phyloP scores from a whole-genome alignment of 768 basidiomycete species.

The Pleurotus platypus region DNA sequence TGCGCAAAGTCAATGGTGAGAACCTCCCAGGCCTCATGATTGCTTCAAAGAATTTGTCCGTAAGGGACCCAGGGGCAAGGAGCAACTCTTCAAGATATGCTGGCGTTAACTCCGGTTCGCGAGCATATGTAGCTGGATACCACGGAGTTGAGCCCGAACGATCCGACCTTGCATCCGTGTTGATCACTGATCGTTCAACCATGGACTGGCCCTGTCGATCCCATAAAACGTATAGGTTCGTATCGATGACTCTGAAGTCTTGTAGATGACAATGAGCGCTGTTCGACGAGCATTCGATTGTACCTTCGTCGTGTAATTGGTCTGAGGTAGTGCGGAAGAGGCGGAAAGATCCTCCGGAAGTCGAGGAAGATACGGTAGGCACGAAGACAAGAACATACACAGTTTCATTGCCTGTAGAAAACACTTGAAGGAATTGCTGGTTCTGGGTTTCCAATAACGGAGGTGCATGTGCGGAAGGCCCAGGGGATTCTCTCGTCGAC shows the following conservation, averaged over 20 bases:
- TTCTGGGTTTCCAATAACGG: conserved; percentile 48
- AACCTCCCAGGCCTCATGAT: conserved; percentile 88
- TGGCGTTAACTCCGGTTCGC: conserved; percentile 75
- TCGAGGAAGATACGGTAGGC: conserved; percentile 58
- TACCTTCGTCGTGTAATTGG: conserved; percentile 53
- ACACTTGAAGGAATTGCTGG: conserved; percentile 64
- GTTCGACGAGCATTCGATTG: conserved; percentile 54
- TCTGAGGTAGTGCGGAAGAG: conserved; percentile 56
- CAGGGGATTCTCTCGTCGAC: conserved; percentile 9
- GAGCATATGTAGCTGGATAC: conserved; percentile 57
- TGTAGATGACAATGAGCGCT: conserved; percentile 72
- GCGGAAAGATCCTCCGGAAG: conserved; percentile 79
- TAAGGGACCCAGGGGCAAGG: conserved; percentile 63
- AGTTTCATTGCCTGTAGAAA: conserved; percentile 49
- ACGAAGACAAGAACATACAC: conserved; percentile 70
- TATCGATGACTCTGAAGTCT: conserved; percentile 63
- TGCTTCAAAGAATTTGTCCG: conserved; percentile 77
- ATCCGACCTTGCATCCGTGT: conserved; percentile 29
- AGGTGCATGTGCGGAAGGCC: neutral
- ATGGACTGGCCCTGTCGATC: conserved; percentile 75
- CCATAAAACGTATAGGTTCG: conserved; percentile 70
- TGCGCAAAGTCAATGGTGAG: conserved; percentile 75
- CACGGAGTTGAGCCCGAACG: conserved; percentile 37
- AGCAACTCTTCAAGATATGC: conserved; percentile 87
- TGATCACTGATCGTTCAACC: conserved; percentile 54